Conservation (phyloP, 2,329 filamentous ascomycete genomes). For the Aureobasidium sp. region DNA sequence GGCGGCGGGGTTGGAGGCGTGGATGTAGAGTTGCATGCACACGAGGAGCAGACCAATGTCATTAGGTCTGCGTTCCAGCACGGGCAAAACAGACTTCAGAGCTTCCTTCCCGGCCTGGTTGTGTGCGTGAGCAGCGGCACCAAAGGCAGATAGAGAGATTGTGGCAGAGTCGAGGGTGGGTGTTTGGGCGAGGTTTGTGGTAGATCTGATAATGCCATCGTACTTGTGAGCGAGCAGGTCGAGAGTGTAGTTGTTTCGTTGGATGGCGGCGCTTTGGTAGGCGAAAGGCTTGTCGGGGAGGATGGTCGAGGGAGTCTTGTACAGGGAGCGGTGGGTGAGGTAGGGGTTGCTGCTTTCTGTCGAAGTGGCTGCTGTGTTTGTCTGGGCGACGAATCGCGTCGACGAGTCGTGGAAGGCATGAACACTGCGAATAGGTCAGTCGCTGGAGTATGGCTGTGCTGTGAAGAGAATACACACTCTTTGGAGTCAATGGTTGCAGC, state of each 20-base stretch:
- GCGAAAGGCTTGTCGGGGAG: slow-evolving; percentile 59
- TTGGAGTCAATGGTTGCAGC: slow-evolving; percentile 53
- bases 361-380: slow-evolving; percentile 51
- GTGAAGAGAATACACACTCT: slow-evolving; percentile 42
- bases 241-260: slow-evolving; percentile 56
- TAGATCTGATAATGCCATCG: slow-evolving; percentile 52
- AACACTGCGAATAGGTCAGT: slow-evolving; percentile 39
- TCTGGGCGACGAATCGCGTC: slow-evolving; percentile 56
- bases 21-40: slow-evolving; percentile 71
- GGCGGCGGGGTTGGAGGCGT: slow-evolving; percentile 60
- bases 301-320: slow-evolving; percentile 44
- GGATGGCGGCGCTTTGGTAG: slow-evolving; percentile 57
- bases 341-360: slow-evolving; percentile 54
- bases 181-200: slow-evolving; percentile 38
- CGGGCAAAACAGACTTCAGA: slow-evolving; percentile 58
- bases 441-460: too few relatives aligned
- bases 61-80: slow-evolving; percentile 65
- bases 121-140: slow-evolving; percentile 66
- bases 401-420: slow-evolving; percentile 61
- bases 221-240: slow-evolving; percentile 62
- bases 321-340: slow-evolving; percentile 54
- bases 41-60: slow-evolving; percentile 76
- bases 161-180: slow-evolving; percentile 32
- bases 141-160: slow-evolving; percentile 53
- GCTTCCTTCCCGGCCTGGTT: slow-evolving; percentile 57